Base-by-base conservation (phyloP, 331 rosid genomes). In the Pyrus hybrid region DNA sequence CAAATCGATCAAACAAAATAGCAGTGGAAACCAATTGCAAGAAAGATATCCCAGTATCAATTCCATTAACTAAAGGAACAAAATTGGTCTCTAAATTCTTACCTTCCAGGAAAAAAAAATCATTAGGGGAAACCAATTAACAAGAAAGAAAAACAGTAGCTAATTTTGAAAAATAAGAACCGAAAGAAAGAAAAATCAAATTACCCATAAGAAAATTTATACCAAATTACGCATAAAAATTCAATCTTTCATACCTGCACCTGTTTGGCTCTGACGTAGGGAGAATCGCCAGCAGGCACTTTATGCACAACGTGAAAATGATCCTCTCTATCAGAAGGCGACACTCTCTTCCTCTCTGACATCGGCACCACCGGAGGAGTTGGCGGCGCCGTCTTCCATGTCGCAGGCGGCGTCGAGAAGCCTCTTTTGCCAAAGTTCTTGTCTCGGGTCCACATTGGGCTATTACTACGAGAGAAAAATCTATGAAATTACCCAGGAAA, bases 201-300 rank as follows among this genome's bases (percentile, higher is more conserved):
- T 21, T 8, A 33, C n/a, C 12, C 16, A 51, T 0, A 14, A 9
- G 13, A 51, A 23, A 76, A 32, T 22, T 5, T 3, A 10, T 41
- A 41, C 45, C 10, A 63, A 43, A 6, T 5, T 14, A 22, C 67
- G 35, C 56, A 30, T 25, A 33, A 81, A 68, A 25, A 62, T 17
- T 26, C 43, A 56, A 76, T 69, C 30, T 29, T 11, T 16, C 68
- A 33, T 63, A 89, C 99, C 93, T 94, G 96, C 89, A 92, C 96
- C 49, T 94, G 96, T 71, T 94, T 94, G 72, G 99, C 97, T 76
- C 86, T 88, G 11, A 92, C 99, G 63, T 92, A 94, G 4, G 99
- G 97, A n/a, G 99, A 92, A 76, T 94, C 91, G 41, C 99, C 96
- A 10, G 93, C 68, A 66, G 99, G 97, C 13, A 94, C 96, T 83